Base-by-base conservation (phyloP, 2,329 filamentous ascomycete species). In the Alternaria infectoria region DNA sequence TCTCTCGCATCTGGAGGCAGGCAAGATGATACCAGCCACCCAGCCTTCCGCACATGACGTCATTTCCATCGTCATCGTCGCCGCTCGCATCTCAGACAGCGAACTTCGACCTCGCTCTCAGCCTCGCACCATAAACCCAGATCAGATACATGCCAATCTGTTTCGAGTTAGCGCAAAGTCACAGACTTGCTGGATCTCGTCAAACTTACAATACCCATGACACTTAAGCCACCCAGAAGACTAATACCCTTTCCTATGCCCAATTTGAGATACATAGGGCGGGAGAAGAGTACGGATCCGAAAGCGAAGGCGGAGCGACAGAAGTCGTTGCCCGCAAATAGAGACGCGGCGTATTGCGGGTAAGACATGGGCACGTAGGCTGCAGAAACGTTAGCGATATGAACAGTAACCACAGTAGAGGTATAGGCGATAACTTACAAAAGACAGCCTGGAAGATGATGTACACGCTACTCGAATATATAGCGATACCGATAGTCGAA, bases 291-390 rank as follows among this genome's bases (percentile, higher is more conserved):
- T 49, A 91, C 84, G 25, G 85, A 86, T 0, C 84, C 88, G 55
- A 86, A 87, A 7, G 88, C 89, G 4, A 91, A 78, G 3, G 86
- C 84, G 3, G 62, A 69, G 28, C 88, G 77, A 12, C 89, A 70
- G 11, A 91, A 86, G 0, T 89, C 77, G n/a, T 90, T 90, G 1
- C 89, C 89, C 0, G 90, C 90, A 2, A 91, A 85, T 0, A 89
- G 86, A 5, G 65, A 70, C 1, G 78, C 77, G 1, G 76, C 76
- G 21, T 77, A 79, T 59, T 77, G 86, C 86, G 17, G 90, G 70
- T 86, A 90, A 3, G 84, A 82, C 47, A 92, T 87, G 54, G 91
- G 86, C 2, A 91, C 81, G 67, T 92, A 93, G 3, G 47, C 47
- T 51, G 12, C 1, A 10, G 0, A 32, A 2, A 3, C 6, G 7